phyloP scores from a whole-genome alignment of 208 protist species.

The Wallacemonas sp. region DNA sequence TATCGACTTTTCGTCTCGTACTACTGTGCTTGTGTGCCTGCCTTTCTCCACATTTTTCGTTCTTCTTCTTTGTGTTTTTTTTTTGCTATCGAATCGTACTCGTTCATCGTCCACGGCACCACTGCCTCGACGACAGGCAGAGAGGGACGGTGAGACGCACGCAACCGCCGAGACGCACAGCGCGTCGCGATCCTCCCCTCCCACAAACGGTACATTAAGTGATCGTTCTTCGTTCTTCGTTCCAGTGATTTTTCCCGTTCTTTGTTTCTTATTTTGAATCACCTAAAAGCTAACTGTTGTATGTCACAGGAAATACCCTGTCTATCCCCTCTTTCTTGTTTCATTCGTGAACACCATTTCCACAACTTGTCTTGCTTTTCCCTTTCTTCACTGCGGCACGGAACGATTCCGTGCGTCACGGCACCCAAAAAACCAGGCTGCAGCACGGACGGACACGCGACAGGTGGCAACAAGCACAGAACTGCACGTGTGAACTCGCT shows the following conservation, averaged over 20 bases:
- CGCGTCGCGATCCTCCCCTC: too few species aligned
- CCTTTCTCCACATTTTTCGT: constrained; percentile 19
- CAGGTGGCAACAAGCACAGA: too few species aligned
- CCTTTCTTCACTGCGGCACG: background rate
- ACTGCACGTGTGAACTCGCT: too few species aligned
- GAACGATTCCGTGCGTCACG: too few species aligned
- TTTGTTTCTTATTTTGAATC: constrained; percentile 13
- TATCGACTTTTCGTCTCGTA: too few species aligned
- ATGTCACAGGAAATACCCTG: background rate
- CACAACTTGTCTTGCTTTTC: background rate
- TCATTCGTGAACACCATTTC: background rate
- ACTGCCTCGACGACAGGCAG: too few species aligned
- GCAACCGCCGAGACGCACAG: too few species aligned
- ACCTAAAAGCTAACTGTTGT: background rate
- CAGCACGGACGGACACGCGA: too few species aligned
- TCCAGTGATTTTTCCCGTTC: constrained; percentile 1
- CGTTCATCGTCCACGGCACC: too few species aligned
- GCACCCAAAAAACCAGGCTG: too few species aligned
- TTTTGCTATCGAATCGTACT: background rate
- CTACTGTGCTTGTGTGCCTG: background rate
- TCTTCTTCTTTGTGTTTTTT: constrained; percentile 1
- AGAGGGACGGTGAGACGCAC: too few species aligned
- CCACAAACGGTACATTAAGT: too few species aligned
- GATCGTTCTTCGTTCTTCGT: constrained; percentile 16
- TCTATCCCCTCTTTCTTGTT: background rate